Conservation (phyloP, 768 basidiomycete genomes). For the Mycena belliarum region DNA sequence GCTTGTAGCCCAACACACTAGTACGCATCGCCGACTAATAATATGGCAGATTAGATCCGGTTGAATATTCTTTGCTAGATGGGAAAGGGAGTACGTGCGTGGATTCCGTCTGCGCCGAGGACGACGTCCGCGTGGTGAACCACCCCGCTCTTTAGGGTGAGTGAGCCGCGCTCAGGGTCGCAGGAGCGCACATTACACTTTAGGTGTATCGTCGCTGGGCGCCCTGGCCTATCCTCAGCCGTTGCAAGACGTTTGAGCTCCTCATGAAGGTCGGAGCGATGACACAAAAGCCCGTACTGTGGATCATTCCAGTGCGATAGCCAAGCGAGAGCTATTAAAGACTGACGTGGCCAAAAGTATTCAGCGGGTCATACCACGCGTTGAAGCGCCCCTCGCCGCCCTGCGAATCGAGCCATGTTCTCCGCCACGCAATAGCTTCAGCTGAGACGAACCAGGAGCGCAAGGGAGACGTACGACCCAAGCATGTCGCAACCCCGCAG, state of each 20-base stretch:
- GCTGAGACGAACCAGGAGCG: too few relatives aligned
- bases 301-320: neutral
- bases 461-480: neutral
- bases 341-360: neutral
- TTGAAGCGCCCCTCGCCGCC: neutral
- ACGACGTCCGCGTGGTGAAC: constrained; percentile 1
- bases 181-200: neutral
- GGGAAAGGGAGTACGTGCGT: neutral
- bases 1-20: neutral
- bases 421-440: too few relatives aligned
- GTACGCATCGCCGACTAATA: neutral
- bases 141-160: neutral
- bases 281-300: neutral
- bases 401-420: neutral
- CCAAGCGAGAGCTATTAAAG: neutral
- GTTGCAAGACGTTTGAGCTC: neutral
- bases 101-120: constrained; percentile 7
- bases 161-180: neutral
- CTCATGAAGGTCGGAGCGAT: neutral
- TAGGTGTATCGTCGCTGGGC: neutral
- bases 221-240: neutral
- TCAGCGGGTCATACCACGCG: neutral
- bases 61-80: too few relatives aligned
- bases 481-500: neutral
- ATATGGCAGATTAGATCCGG: too few relatives aligned